Evolutionary conservation across 2,329 filamentous ascomycete species (phyloP).

Genomic region (Cercospora canescens): DNA sequence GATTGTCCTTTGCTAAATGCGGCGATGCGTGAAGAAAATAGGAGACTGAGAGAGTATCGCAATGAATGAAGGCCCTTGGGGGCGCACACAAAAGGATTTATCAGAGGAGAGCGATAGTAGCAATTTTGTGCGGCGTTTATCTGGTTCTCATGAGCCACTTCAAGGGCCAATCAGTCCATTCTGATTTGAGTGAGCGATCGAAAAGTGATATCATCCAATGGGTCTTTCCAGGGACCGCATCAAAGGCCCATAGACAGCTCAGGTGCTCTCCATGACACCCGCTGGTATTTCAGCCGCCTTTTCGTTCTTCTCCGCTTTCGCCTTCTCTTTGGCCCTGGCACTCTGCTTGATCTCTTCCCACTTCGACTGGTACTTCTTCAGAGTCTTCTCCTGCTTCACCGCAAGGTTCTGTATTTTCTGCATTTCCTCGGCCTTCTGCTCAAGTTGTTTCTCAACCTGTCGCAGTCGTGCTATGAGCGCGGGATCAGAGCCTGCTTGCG

Average conservation of each 20-base stretch:
- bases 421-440: conserved; percentile 58
- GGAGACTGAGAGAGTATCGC: neutral
- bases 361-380: conserved; percentile 65
- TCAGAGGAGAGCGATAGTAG: neutral
- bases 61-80: neutral
- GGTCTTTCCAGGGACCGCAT: neutral
- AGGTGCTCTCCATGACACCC: conserved; percentile 4
- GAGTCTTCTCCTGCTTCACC: conserved; percentile 62
- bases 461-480: conserved; percentile 41
- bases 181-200: neutral
- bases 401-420: conserved; percentile 62
- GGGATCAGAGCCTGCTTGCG: conserved; percentile 9
- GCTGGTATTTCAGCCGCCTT: conserved; percentile 2
- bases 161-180: neutral
- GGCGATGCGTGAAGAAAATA: neutral
- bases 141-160: neutral
- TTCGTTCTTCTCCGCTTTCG: conserved; percentile 23
- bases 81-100: too few relatives aligned
- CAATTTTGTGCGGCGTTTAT: neutral
- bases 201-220: neutral
- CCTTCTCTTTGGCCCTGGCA: conserved; percentile 41
- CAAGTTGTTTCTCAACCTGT: conserved; percentile 64
- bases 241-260: neutral
- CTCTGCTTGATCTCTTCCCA: conserved; percentile 71
- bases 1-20: neutral